Evolutionary conservation across 129 eudicot species (phyloP).

Genomic region (Pittosporum tobira): DNA sequence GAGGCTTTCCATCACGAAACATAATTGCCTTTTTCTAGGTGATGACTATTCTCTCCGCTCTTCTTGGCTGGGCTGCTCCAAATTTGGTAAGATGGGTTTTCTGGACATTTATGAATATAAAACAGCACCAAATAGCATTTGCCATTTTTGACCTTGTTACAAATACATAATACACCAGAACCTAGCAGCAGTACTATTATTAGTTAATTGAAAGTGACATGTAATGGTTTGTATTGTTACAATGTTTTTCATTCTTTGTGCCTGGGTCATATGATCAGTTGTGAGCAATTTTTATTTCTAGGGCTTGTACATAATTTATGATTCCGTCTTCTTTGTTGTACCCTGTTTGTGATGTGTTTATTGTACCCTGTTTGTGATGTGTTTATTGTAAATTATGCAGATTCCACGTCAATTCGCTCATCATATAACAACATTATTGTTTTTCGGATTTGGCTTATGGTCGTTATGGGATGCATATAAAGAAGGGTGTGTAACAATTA

Average conservation of each 20-base stretch:
- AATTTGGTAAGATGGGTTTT: constrained; percentile 55
- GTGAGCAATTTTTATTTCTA: no score
- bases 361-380: neutral
- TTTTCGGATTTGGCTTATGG: constrained; percentile 90
- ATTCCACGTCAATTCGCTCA: constrained; percentile 75
- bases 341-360: constrained; percentile 1
- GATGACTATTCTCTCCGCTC: constrained; percentile 85
- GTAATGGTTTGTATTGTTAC: neutral
- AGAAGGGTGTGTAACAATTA: constrained; percentile 53
- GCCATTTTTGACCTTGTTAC: neutral
- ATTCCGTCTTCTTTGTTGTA: neutral
- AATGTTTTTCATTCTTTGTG: no score
- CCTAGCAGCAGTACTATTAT: neutral
- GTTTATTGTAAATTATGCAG: constrained; percentile 35
- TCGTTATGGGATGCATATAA: constrained; percentile 93
- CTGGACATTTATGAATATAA: neutral
- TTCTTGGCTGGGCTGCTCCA: constrained; percentile 99
- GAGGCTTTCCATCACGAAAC: neutral
- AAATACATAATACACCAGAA: neutral
- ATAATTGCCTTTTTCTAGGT: constrained; percentile 42
- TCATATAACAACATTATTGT: constrained; percentile 87
- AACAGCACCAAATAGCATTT: no score
- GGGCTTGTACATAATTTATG: no score
- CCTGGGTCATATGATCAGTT: neutral
- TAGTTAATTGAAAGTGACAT: neutral